Base-by-base conservation (phyloP, 2,329 filamentous ascomycete species). In the Aquanectria penicillioides region DNA sequence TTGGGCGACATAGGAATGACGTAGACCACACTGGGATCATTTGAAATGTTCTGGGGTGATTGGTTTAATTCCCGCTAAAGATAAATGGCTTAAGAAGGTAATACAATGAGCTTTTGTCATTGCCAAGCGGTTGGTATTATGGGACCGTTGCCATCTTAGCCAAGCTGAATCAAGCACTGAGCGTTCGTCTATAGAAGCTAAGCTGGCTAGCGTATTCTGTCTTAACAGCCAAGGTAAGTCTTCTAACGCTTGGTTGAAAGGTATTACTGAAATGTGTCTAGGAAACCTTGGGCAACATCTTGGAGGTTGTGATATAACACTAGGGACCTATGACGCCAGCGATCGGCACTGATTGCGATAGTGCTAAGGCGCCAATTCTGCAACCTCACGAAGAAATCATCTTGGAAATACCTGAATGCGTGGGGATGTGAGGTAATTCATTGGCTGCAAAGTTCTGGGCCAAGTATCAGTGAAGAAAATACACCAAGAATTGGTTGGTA, bases 1-100 rank as follows among this genome's bases (percentile, higher is more conserved):
- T 38, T 38, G 36, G 11, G 17, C 36, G 18, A 38, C 36, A 22
- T 38, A 15, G 17, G 18, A 20, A 12, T n/a, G n/a, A n/a, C n/a
- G n/a, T n/a, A n/a, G n/a, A n/a, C n/a, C n/a, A n/a, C n/a, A n/a
- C n/a, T n/a, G n/a, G n/a, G n/a, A n/a, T n/a, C n/a, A n/a, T n/a
- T n/a, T n/a, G 10, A 9, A 33, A 48, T 40, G 44, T 23, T 12
- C 26, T n/a, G 31, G 13, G 4, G 11, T 6, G 57, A 46, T 46
- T 59, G 31, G 44, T 26, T 18, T 20, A 13, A 23, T n/a, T 11
- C 13, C 6, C 5, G 18, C 23, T 23, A 25, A 5, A 12, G 15
- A 49, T 2, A 9, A 44, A 59, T 59, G 44, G 51, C 44, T 44
- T 37, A 56, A 59, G 37, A 56, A 20, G 20, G 38, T 43, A 33